Base-by-base conservation (phyloP, 495 filamentous ascomycete genomes). In the Haplographium delicatum region DNA sequence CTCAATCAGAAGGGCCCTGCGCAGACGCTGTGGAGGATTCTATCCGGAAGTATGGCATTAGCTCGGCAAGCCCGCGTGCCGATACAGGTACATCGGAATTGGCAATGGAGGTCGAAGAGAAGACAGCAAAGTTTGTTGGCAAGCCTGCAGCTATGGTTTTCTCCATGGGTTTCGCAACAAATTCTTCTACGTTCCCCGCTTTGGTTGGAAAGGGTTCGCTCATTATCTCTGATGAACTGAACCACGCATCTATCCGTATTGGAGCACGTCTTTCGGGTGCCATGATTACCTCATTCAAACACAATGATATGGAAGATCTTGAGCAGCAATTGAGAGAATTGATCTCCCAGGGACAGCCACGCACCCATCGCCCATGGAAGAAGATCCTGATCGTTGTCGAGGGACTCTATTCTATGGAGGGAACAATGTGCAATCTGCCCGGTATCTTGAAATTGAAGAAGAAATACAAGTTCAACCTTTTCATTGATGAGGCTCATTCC, bases 351-450 rank as follows among this genome's bases (percentile, higher is more conserved):
- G 93, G 93, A 13, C 93, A 98, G 56, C 94, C 94, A 23, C 84
- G 93, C 51, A 97, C 91, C 16, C 93, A 98, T 63, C 85, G 93
- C 7, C 93, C 93, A 9, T 98, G 93, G 93, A 94, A 91, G 76
- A 97, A 96, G 78, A 97, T 98, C 51, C 70, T 98, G 39, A 88
- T 98, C 43, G 90, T 91, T 27, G 89, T 98, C 30, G 93, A 98
- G 65, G 93, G 93, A 51, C 79, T 98, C 0, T 98, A 98, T 72
- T 96, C 91, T 2, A 98, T 98, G 93, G 93, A 98, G 68, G 93
- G 93, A 25, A 95, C 91, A 37, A 96, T 98, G 91, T 89, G 85
- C 65, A 91, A 98, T 61, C 79, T 98, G 24, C 93, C 91, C 11
- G 88, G 87, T 50, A 66, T 98, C 33, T 66, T 98, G 50, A 74